A percentile compares a stretch with the other conserved stretches of the same genome.
These are phyloP conservation scores for Mucor indicus DNA, from an alignment of 371 early-diverging fungal genomes.

Conservation along the genomic window DNA sequence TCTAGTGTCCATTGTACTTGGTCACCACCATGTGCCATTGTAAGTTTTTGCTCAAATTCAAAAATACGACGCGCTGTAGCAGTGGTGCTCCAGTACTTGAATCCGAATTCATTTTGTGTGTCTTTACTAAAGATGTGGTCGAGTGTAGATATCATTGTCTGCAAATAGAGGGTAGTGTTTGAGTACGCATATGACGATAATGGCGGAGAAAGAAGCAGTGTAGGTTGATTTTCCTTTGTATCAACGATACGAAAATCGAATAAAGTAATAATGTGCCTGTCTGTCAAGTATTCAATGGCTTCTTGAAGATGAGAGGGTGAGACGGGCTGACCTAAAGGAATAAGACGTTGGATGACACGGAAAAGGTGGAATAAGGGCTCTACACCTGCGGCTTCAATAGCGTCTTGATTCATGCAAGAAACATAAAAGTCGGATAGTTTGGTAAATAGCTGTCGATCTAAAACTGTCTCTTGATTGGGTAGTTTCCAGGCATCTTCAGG, in stretches of 20 bases:
- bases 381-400: constrained; percentile 21
- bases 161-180: constrained; percentile 4
- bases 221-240: too few species aligned
- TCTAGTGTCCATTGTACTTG: background rate
- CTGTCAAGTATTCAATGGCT: constrained; percentile 12
- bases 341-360: constrained; percentile 20
- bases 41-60: constrained; percentile 36
- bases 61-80: constrained; percentile 44
- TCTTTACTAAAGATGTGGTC: constrained; percentile 25
- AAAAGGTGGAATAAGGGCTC: constrained; percentile 36
- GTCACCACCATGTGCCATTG: background rate
- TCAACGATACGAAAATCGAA: constrained; percentile 28
- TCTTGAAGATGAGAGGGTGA: background rate
- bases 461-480: constrained; percentile 32
- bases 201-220: too few species aligned
- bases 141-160: constrained; percentile 26
- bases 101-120: constrained; percentile 24
- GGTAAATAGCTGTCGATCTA: constrained; percentile 39
- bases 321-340: background rate
- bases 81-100: constrained; percentile 22
- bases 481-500: background rate
- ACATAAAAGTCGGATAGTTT: constrained; percentile 47
- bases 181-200: constrained; percentile 11
- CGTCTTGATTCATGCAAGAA: constrained; percentile 54
- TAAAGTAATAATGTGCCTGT: constrained; percentile 23